These are phyloP conservation scores for Termitomyces sp. DNA, from an alignment of 768 basidiomycete species.

Conservation along the genomic window DNA sequence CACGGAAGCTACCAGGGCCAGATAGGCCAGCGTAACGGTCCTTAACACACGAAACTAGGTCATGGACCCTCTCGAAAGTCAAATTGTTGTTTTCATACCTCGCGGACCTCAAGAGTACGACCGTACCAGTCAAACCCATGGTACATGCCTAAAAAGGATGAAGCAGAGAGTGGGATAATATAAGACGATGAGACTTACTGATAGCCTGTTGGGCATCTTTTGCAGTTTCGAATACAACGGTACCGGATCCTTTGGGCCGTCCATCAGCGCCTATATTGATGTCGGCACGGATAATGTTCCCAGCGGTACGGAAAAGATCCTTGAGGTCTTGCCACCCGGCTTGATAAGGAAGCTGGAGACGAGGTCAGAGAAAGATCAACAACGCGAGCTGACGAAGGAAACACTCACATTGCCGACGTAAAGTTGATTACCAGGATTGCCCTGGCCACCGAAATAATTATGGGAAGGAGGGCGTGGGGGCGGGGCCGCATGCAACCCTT, in stretches of 20 bases:
- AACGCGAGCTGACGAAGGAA: not conserved
- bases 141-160: conserved; percentile 71
- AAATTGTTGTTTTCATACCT: conserved; percentile 47
- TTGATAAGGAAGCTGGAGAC: conserved; percentile 80
- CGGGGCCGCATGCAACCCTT: conserved; percentile 73
- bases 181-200: conserved; percentile 48
- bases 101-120: conserved; percentile 90
- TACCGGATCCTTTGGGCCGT: conserved; percentile 94
- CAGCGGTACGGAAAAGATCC: conserved; percentile 93
- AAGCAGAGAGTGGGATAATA: conserved; percentile 6
- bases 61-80: not conserved
- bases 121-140: conserved; percentile 98
- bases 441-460: conserved; percentile 59
- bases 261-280: conserved; percentile 94
- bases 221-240: conserved; percentile 89
- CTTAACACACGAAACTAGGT: conserved; percentile 30
- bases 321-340: conserved; percentile 99
- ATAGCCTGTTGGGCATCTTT: conserved; percentile 93
- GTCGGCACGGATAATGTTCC: conserved; percentile 93
- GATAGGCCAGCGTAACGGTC: conserved; percentile 88
- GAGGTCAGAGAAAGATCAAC: conserved; percentile 1
- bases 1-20: conserved; percentile 63
- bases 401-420: conserved; percentile 84
- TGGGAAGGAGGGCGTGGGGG: conserved; percentile 83
- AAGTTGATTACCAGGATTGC: conserved; percentile 85